Evolutionary conservation across 257 asterid species (phyloP), one percentile per base, ranked within the genome.

Genomic region (Solanum chmielewskii): DNA sequence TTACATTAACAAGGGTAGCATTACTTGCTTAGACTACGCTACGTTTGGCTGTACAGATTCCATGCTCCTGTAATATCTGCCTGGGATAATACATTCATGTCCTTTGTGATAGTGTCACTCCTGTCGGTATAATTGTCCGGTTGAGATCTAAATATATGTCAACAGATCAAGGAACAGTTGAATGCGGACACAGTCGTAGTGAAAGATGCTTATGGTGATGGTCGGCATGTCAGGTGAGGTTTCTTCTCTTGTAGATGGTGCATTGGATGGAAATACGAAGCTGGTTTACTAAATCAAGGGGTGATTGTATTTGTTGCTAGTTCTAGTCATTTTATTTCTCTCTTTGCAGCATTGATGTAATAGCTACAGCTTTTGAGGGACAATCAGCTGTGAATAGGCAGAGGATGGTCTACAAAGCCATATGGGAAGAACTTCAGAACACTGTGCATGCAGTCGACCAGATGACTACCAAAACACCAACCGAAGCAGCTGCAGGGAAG

Each of bases 351-450:
- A 97, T 96, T 45, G 94, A 96, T 23, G 99, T 97, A 15, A 87
- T 97, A 71, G 90, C 98, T 82, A 84, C 98, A 42, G 89, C 95
- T 56, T 97, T 97, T 74, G 99, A 97, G 94, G 99, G 99, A 74
- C 91, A 96, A 91, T 93, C 98, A 60, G 94, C 97, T 12, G 97
- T 97, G 90, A 94, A 92, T 86, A 92, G 99, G 91, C 99, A 97
- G 94, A 93, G 99, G 91, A 96, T 96, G 98, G 99, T 97, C 70
- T 97, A 97, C 96, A 97, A 96, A 91, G 99, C 98, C 85, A 97
- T 97, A 90, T 97, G 99, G 99, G 99, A 95, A 93, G 99, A 97
- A 77, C 98, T 96, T 83, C 98, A 97, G 88, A 93, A 92, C 47
- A 90, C 91, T 42, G 99, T 97, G 80, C 99, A 97, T 84, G 99